Evolutionary conservation across 164 flowering plant genomes (phyloP).

Genomic region (Nymphaea thermarum): DNA sequence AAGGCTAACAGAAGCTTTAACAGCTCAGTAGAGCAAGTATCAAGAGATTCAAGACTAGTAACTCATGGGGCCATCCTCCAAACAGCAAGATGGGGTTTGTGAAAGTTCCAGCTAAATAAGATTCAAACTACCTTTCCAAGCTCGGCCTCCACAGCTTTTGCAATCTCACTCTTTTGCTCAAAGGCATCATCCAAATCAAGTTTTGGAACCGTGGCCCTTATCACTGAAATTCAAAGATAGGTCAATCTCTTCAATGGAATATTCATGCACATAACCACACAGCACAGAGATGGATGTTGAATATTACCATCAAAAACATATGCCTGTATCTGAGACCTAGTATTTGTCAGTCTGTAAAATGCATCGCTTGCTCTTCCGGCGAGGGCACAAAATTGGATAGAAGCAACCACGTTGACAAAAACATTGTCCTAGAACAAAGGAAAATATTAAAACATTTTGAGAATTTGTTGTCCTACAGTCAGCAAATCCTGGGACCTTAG

Average conservation of each 20-base stretch:
- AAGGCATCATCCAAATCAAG: conserved; percentile 53
- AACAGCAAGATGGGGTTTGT: neutral
- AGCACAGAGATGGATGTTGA: neutral
- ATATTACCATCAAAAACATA: conserved; percentile 69
- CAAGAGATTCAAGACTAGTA: too few species aligned
- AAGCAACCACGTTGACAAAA: conserved; percentile 73
- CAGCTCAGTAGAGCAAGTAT: too few species aligned
- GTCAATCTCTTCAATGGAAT: neutral
- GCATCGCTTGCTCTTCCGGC: conserved; percentile 62
- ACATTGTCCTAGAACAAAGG: conserved; percentile 47
- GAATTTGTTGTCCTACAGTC: too few species aligned
- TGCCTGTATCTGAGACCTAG: conserved; percentile 57
- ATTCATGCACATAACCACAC: neutral
- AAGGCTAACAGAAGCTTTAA: too few species aligned
- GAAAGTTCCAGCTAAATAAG: neutral
- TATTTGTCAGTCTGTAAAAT: conserved; percentile 61
- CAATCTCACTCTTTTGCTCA: conserved; percentile 74
- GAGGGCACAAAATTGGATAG: conserved; percentile 58
- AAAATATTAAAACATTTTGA: too few species aligned
- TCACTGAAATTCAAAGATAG: conserved; percentile 22
- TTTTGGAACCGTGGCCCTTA: conserved; percentile 68
- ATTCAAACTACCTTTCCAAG: conserved; percentile 44
- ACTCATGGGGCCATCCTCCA: neutral
- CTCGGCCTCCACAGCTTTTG: conserved; percentile 66
- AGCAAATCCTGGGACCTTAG: too few species aligned